A percentile compares a stretch with the other conserved stretches of the same genome.
Conservation (phyloP, 306 rosid genomes). For the Medicago lupulina region DNA sequence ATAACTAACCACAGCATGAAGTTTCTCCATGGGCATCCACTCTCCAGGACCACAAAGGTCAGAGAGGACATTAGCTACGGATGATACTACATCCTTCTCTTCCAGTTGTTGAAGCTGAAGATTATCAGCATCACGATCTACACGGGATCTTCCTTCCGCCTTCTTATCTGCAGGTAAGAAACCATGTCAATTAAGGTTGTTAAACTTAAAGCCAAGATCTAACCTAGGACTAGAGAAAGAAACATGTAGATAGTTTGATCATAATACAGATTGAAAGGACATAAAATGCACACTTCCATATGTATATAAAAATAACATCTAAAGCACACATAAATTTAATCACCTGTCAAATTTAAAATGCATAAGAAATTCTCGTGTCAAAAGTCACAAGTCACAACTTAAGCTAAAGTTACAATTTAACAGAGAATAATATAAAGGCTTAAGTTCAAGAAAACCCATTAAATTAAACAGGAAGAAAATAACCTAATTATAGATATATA, state of each 20-base stretch:
- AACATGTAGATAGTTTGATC: neutral
- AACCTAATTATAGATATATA: neutral
- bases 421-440: neutral
- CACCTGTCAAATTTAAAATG: conserved; percentile 1
- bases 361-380: neutral
- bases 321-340: neutral
- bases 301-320: conserved; percentile 2
- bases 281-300: neutral
- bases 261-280: neutral
- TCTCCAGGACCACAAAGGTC: conserved; percentile 99
- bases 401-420: neutral
- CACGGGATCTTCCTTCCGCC: conserved; percentile 84
- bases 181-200: conserved; percentile 21
- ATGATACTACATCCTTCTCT: conserved; percentile 97
- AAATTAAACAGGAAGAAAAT: conserved; percentile 15
- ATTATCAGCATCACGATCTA: conserved; percentile 88
- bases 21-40: conserved; percentile 99
- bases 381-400: neutral
- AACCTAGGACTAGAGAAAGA: neutral
- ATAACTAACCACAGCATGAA: conserved; percentile 83
- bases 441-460: neutral
- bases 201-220: conserved; percentile 11
- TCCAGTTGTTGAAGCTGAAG: conserved; percentile 88
- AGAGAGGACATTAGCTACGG: conserved; percentile 97
- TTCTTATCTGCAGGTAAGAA: conserved; percentile 73